Evolutionary conservation across 257 asterid species (phyloP).

Genomic region (Vinca minor): DNA sequence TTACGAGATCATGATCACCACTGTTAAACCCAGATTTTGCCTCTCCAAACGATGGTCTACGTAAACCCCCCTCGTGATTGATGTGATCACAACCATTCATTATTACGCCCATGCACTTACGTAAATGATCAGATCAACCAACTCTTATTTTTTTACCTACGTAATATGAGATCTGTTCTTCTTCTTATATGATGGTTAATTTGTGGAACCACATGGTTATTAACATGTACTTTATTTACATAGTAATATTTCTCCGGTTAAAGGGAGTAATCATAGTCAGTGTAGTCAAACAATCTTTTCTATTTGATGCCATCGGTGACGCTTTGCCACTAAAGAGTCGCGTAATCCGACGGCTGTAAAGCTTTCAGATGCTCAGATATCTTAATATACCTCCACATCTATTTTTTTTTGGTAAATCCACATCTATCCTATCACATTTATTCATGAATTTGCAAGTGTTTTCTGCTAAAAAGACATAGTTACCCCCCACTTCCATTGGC

Average conservation of each 20-base stretch:
- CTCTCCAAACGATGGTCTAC: conserved; percentile 15
- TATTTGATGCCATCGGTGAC: conserved; percentile 40
- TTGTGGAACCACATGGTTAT: conserved; percentile 33
- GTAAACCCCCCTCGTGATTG: conserved; percentile 23
- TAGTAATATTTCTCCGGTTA: conserved; percentile 27
- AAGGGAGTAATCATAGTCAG: conserved; percentile 25
- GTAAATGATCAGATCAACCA: conserved; percentile 11
- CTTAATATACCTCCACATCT: background rate
- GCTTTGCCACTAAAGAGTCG: conserved; percentile 21
- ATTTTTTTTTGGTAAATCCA: no score
- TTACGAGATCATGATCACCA: conserved; percentile 21
- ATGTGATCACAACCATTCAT: conserved; percentile 37
- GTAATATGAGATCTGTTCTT: conserved; percentile 4
- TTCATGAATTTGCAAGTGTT: background rate
- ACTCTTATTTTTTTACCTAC: background rate
- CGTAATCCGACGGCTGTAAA: conserved; percentile 32
- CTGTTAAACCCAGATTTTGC: conserved; percentile 22
- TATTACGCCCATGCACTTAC: conserved; percentile 17
- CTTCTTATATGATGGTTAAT: conserved; percentile 24
- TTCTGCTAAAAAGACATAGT: background rate
- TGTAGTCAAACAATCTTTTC: conserved; percentile 43
- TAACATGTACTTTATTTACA: conserved; percentile 22
- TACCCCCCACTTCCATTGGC: background rate
- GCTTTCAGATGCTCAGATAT: conserved; percentile 12
- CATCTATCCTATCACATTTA: conserved; percentile 6